These are phyloP conservation scores for Fusarium nisikadoi DNA, from an alignment of 2,329 filamentous ascomycete genomes.

Conservation along the genomic window DNA sequence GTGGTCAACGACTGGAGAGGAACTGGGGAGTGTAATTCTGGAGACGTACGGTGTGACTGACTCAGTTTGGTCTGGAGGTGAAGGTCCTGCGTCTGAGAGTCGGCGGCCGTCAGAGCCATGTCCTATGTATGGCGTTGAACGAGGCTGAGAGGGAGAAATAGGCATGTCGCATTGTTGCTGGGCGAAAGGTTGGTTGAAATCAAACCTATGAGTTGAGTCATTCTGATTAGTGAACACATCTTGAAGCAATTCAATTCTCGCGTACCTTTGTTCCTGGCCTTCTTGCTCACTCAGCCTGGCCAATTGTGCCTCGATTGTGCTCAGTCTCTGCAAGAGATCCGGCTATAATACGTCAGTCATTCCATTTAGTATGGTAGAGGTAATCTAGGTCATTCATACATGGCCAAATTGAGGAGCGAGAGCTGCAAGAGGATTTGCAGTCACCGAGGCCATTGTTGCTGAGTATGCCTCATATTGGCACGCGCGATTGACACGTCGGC, in stretches of 20 bases:
- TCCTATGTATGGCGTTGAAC: not conserved
- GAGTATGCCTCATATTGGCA: not conserved
- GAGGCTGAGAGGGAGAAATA: not conserved
- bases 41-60: not conserved
- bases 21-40: accelerated
- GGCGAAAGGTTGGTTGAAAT: not conserved
- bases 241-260: not conserved
- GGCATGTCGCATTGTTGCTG: not conserved
- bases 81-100: not conserved
- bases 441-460: not conserved
- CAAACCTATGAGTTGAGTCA: not conserved
- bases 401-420: not conserved
- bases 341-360: not conserved
- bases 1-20: accelerated
- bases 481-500: not conserved
- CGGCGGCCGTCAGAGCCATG: not conserved
- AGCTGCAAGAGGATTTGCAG: not conserved
- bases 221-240: accelerated
- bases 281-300: not conserved
- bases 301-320: not conserved
- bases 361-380: accelerated
- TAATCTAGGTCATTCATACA: not conserved
- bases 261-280: not conserved
- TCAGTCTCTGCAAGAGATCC: not conserved
- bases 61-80: not conserved